Evolutionary conservation across 768 basidiomycete genomes (phyloP).

Genomic region (Gymnopilus junonius): DNA sequence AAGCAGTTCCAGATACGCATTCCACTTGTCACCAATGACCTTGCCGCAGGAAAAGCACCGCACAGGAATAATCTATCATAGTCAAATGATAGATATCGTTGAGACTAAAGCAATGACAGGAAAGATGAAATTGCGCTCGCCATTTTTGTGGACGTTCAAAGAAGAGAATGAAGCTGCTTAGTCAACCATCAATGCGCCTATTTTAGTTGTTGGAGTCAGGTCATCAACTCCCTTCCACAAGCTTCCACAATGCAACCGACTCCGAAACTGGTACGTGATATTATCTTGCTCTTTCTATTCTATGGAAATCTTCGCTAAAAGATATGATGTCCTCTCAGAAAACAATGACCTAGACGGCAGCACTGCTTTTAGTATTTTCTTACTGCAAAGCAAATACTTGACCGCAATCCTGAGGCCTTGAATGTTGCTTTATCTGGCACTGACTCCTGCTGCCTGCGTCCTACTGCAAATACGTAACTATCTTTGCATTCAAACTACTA

Average conservation of each 20-base stretch:
- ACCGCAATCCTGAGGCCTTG: no score
- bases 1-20: constrained; percentile 80
- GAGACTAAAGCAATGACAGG: neutral
- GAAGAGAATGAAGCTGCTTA: constrained; percentile 21
- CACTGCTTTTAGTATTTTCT: no score
- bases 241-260: neutral
- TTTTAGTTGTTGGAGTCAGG: neutral
- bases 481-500: no score
- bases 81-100: neutral
- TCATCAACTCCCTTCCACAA: neutral
- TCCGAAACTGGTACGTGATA: neutral
- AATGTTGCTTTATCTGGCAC: no score
- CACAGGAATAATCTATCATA: constrained; percentile 87
- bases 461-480: no score
- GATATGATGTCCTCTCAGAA: no score
- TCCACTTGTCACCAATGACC: constrained; percentile 97
- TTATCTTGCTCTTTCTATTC: no score
- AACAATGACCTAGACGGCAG: no score
- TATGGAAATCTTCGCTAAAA: no score
- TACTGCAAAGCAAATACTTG: no score
- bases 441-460: no score
- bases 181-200: constrained; percentile 13
- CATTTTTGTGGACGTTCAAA: constrained; percentile 24
- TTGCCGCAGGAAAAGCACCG: constrained; percentile 97
- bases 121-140: constrained; percentile 11